Evolutionary conservation across 306 rosid genomes (phyloP).

Genomic region (Gastrolobium villosum): DNA sequence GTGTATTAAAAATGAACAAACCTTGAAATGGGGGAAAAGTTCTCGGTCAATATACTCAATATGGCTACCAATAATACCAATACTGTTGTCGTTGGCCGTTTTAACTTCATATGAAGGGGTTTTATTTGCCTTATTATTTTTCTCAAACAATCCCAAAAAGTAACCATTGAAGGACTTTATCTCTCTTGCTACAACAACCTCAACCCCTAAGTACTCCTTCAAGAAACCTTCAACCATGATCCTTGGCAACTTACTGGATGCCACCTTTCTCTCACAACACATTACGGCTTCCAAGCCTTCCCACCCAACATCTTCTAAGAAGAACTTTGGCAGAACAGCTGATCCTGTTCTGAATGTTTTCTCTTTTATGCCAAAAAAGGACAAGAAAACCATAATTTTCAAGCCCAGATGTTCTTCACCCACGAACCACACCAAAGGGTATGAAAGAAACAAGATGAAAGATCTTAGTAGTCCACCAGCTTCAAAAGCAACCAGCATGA

Average conservation of each 20-base stretch:
- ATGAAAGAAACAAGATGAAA: slow-evolving; percentile 59
- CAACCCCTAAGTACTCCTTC: slow-evolving; percentile 67
- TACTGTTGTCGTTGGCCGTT: neutral
- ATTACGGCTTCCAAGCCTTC: slow-evolving; percentile 68
- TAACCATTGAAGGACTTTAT: slow-evolving; percentile 61
- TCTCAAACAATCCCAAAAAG: slow-evolving; percentile 69
- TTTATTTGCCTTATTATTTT: slow-evolving; percentile 18
- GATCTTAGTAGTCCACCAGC: slow-evolving; percentile 71
- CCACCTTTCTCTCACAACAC: slow-evolving; percentile 62
- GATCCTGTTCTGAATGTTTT: slow-evolving; percentile 59
- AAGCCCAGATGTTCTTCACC: slow-evolving; percentile 64
- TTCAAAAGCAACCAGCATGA: slow-evolving; percentile 84
- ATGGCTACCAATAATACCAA: slow-evolving; percentile 52
- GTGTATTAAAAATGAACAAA: slow-evolving; percentile 6
- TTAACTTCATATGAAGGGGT: slow-evolving; percentile 27
- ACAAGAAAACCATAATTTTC: slow-evolving; percentile 67
- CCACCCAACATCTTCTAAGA: slow-evolving; percentile 65
- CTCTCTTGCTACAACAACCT: slow-evolving; percentile 68
- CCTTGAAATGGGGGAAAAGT: slow-evolving; percentile 65
- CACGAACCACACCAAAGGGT: slow-evolving; percentile 65
- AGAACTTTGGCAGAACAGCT: slow-evolving; percentile 76
- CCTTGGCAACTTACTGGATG: slow-evolving; percentile 64
- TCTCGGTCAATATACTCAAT: slow-evolving; percentile 50
- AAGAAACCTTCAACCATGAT: slow-evolving; percentile 75
- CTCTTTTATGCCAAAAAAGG: slow-evolving; percentile 65